A percentile compares a stretch with the other conserved stretches of the same genome.
These are phyloP conservation scores for Chalaropsis thielavioides DNA, from an alignment of 2,329 filamentous ascomycete species.

Conservation along the genomic window DNA sequence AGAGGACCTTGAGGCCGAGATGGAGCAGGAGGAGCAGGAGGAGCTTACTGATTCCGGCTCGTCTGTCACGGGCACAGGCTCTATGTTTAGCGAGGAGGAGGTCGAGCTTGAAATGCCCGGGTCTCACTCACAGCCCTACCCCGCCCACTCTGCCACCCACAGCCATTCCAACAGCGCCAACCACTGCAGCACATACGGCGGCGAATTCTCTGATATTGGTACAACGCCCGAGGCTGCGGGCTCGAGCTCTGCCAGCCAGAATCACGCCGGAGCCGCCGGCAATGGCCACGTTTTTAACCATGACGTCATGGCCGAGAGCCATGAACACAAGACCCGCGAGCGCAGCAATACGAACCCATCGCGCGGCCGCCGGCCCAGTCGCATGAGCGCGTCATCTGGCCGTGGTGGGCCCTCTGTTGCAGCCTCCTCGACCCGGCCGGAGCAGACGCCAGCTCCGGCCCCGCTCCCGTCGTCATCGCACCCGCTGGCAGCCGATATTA, in stretches of 20 bases:
- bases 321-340: constrained; percentile 27
- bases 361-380: constrained; percentile 16
- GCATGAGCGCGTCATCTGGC: constrained; percentile 8
- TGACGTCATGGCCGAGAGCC: constrained; percentile 48
- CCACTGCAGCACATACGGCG: neutral
- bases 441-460: constrained; percentile 14
- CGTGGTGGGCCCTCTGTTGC: constrained; percentile 20
- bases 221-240: neutral
- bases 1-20: constrained; percentile 55
- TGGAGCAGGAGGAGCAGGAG: constrained; percentile 38
- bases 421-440: neutral
- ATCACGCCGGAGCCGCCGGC: constrained; percentile 43
- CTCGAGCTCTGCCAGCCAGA: neutral
- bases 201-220: neutral
- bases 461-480: constrained; percentile 27
- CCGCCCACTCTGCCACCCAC: constrained; percentile 27
- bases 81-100: constrained; percentile 9
- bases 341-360: constrained; percentile 21
- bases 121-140: constrained; percentile 45
- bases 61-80: constrained; percentile 28
- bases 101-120: neutral
- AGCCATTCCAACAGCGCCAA: neutral
- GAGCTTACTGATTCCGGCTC: neutral
- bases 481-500: constrained; percentile 51
- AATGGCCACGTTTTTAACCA: constrained; percentile 48